A percentile compares a stretch with the other conserved stretches of the same genome.
phyloP scores from a whole-genome alignment of 1,139 yeast genomes.

The Nakaseomyces nivariensis region DNA sequence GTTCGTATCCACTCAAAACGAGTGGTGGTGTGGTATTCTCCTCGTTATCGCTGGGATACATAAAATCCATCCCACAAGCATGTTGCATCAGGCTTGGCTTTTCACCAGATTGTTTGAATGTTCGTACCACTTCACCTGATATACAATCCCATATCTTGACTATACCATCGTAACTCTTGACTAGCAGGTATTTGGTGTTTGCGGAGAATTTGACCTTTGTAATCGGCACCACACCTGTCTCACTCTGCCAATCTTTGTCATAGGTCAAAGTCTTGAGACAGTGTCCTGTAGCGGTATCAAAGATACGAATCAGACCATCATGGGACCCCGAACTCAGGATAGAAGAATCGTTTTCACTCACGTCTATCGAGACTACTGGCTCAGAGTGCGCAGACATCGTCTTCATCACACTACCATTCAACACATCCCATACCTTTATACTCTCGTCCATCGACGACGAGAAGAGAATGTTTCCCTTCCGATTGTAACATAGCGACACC shows the following conservation, averaged over 20 bases:
- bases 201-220: constrained; percentile 67
- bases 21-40: constrained; percentile 27
- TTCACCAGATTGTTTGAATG: constrained; percentile 35
- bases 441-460: constrained; percentile 90
- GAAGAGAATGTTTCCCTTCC: constrained; percentile 67
- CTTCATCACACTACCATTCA: constrained; percentile 58
- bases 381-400: constrained; percentile 91
- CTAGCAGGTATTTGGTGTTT: constrained; percentile 70
- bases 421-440: constrained; percentile 80
- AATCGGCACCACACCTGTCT: constrained; percentile 65
- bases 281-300: constrained; percentile 84
- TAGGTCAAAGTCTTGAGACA: constrained; percentile 83
- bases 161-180: constrained; percentile 73
- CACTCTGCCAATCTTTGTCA: constrained; percentile 45
- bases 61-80: constrained; percentile 42
- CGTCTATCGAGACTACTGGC: constrained; percentile 67
- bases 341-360: constrained; percentile 66
- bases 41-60: constrained; percentile 21
- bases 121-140: constrained; percentile 67
- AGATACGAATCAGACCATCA: constrained; percentile 80
- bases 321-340: constrained; percentile 80
- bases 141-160: constrained; percentile 77
- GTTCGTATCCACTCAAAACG: constrained; percentile 56
- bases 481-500: constrained; percentile 58
- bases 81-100: constrained; percentile 14